Base-by-base conservation (phyloP, 495 filamentous ascomycete genomes). In the Amniculicola lignicola region DNA sequence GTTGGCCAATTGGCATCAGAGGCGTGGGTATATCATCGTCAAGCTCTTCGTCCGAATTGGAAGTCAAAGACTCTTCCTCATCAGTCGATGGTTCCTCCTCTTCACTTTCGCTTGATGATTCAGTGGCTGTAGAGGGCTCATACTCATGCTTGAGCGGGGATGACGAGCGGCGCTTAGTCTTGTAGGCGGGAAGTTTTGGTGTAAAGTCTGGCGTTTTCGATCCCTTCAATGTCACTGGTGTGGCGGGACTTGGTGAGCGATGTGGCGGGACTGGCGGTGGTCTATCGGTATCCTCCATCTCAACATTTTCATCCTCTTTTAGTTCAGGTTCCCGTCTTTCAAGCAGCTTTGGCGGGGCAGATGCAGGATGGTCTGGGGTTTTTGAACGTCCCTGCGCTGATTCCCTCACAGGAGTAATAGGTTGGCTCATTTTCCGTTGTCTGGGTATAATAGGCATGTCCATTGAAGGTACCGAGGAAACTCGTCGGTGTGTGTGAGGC, bases 141-240 rank as follows among this genome's bases (percentile, higher is more conserved):
- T 96, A 99, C 73, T 99, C 90, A 63, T 96, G 93, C 71, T 99
- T 99, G 52, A 99, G 76, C 7, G 94, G 94, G 7, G 94, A 97
- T 3, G 94, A 97, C 22, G 84, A 86, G 4, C 89, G 80, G 24
- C 92, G 78, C 62, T 66, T 29, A 67, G 61, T 28, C 72, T 66
- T 52, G 64, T 69, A 53, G 3, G 42, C 62, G 49, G 60, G 63
- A 37, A 67, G 37, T 9, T 58, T 49, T 7, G 71, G 70, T 11
- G 69, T 71, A 48, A 72, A 69, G 72, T 76, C 41, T 61, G 66
- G 52, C 59, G 69, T 61, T 69, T 71, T 66, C 37, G 67, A 42
- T 64, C 69, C 61, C 75, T 74, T 74, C 85, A 66, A 75, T 52
- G 67, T 73, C 39, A 74, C 68, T 51, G 74, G 68, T 60, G 66